Base-by-base conservation (phyloP, 495 filamentous ascomycete genomes). In the Tuber microsphaerosporum region DNA sequence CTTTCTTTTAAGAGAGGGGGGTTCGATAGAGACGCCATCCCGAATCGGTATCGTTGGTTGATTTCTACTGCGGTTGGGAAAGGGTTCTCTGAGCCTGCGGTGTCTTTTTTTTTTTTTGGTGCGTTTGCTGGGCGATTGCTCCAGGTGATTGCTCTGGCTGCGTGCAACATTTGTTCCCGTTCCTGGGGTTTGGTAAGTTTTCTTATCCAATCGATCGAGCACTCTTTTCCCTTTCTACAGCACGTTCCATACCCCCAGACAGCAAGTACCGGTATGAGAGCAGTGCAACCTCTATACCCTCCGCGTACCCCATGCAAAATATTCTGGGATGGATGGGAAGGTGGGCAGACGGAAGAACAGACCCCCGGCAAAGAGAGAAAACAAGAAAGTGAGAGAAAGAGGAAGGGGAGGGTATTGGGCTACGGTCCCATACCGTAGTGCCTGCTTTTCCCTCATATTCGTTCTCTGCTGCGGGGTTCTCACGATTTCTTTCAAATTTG, bases 131-230 rank as follows among this genome's bases (percentile, higher is more conserved):
- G 34, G 34, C 34, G 34, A 37, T 37, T 37, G n/a, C n/a, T n/a
- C 9, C 37, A 39, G 51, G 51, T 61, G 56, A 34, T 65, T 65
- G 26, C 56, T 65, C 56, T 34, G 26, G 26, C 26, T 65, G 16
- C 56, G 34, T 65, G 26, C 26, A 65, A n/a, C 56, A 0, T 19
- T 65, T 17, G 16, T 31, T 72, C 61, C 51, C 73, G 45, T 71
- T 72, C 77, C 75, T 77, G 22, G 43, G 37, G n/a, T 71, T 74
- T 74, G 37, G 73, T 79, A 56, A 69, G 72, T 45, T 41, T 45
- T 70, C 76, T 70, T 48, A n/a, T 79, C 77, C 76, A 79, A 79
- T 79, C 72, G 44, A 72, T 72, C 43, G 48, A 70, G 51, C 72
- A 79, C 70, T 46, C 76, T 26, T 17, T 75, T 16, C 31, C 31